These are phyloP conservation scores for Mycena albidolilacea DNA, from an alignment of 768 basidiomycete species.

Conservation along the genomic window DNA sequence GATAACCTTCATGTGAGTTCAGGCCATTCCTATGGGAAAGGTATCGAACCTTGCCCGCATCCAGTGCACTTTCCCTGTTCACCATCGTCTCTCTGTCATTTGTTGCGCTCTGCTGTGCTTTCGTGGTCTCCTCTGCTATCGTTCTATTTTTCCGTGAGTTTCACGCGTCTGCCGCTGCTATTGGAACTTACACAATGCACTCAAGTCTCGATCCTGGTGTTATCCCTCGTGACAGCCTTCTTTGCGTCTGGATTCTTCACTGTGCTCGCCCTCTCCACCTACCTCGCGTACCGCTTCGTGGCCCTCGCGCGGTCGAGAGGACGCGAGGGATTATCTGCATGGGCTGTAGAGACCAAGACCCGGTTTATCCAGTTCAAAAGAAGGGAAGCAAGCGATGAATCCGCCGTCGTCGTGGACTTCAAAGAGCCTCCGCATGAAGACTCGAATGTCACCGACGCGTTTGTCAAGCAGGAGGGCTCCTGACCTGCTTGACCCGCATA, in stretches of 20 bases:
- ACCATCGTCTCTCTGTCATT: conserved; percentile 51
- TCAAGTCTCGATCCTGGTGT: conserved; percentile 52
- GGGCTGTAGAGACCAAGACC: conserved; percentile 44
- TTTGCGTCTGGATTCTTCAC: conserved; percentile 53
- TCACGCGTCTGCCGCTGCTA: neutral
- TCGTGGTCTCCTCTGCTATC: conserved; percentile 49
- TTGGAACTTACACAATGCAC: neutral
- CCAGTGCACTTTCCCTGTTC: conserved; percentile 50
- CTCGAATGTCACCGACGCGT: conserved; percentile 9
- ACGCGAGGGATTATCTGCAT: conserved; percentile 44
- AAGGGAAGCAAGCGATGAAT: conserved; percentile 37
- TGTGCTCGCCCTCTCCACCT: conserved; percentile 46
- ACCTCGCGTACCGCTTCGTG: conserved; percentile 52
- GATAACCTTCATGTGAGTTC: conserved; percentile 56
- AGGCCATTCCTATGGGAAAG: neutral
- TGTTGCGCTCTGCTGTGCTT: conserved; percentile 52
- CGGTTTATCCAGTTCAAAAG: conserved; percentile 25
- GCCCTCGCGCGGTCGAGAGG: conserved; percentile 53
- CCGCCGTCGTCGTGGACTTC: conserved; percentile 34
- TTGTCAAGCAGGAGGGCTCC: conserved; percentile 33
- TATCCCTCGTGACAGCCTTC: conserved; percentile 50
- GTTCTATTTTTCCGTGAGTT: conserved; percentile 51
- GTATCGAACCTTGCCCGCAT: neutral
- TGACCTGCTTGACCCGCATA: conserved; percentile 20
- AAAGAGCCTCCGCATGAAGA: conserved; percentile 28